Evolutionary conservation across 768 basidiomycete species (phyloP), one percentile per base, ranked within the genome.

Genomic region (Pulveroboletus sp.): DNA sequence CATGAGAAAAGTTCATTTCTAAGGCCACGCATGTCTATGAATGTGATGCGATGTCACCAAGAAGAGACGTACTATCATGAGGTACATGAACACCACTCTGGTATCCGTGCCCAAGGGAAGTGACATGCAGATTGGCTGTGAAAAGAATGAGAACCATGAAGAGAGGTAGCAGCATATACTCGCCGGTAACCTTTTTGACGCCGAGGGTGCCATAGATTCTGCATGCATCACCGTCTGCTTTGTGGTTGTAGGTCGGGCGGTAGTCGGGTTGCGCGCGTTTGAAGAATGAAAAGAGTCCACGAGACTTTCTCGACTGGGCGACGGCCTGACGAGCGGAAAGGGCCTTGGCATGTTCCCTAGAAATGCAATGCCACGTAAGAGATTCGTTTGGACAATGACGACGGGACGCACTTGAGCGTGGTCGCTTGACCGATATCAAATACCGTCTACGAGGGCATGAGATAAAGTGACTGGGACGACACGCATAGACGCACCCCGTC

Each of bases 1-100:
- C 84, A 72, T 98, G 95, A 3, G 91, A 93, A 31, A 99, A 78
- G 62, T 99, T 99, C 91, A 97, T 94, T 57, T 85, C 93, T 95
- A 51, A n/a, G 13, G 10, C 33, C 25, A 27, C 25, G 25, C 8
- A 29, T 29, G 27, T n/a, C 27, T 29, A 29, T 29, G 27, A 29
- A 29, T 29, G 27, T 29, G 27, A 29, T 2, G 27, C 12, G 27
- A 29, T 9, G 27, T 4, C 5, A 29, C 27, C 25, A 38, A 43
- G 43, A 31, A 12, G 10, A 45, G 20, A 78, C 89, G 53, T 59
- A 95, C 94, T 66, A 8, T 66, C 78, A 60, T 99, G 95, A 56
- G 90, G 87, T 6, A 94, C 88, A 65, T 98, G 94, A 48, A 90
- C 79, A 51, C 77, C 75, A 55, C 89, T 92, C 38, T 85, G 75